Conservation (phyloP, 139 green algal species). For the Chlamydomonas schloesseri region DNA sequence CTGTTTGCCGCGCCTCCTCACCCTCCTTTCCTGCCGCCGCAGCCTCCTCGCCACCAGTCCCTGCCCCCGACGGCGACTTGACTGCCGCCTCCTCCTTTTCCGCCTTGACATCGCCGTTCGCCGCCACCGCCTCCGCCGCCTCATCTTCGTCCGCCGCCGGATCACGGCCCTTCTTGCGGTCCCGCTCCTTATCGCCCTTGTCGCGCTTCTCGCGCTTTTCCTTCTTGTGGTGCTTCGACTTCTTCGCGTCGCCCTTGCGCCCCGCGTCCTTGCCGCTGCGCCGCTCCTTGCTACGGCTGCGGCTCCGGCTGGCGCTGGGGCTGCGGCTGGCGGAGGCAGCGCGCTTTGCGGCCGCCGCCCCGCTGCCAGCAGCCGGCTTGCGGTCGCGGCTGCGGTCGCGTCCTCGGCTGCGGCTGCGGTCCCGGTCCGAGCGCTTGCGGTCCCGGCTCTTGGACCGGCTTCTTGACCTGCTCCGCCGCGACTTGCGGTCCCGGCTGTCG, state of each 20-base stretch:
- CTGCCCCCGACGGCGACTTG: no score
- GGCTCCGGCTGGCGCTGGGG: not conserved
- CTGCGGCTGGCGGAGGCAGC: not conserved
- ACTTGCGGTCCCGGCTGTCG: slow-evolving; percentile 1
- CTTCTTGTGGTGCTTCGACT: slow-evolving; percentile 22
- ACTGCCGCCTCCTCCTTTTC: no score
- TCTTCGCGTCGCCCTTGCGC: not conserved
- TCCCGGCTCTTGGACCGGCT: not conserved
- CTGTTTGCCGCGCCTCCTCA: no score
- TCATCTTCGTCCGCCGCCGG: no score
- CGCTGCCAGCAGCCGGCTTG: not conserved
- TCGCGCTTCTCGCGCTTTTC: slow-evolving; percentile 1
- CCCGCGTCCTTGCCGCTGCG: not conserved
- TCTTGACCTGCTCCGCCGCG: no score
- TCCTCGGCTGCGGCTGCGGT: not conserved
- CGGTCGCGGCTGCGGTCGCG: not conserved
- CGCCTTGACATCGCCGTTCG: no score
- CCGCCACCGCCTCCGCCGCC: no score
- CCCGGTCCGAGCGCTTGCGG: not conserved
- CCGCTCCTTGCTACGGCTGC: not conserved
- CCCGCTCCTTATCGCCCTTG: no score
- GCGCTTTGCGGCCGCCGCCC: no score
- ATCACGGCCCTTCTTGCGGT: no score
- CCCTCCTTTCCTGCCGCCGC: no score
- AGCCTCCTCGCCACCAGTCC: no score